Evolutionary conservation across 192 early-diverging fungal species (phyloP).

Genomic region (Coemansia sp.): DNA sequence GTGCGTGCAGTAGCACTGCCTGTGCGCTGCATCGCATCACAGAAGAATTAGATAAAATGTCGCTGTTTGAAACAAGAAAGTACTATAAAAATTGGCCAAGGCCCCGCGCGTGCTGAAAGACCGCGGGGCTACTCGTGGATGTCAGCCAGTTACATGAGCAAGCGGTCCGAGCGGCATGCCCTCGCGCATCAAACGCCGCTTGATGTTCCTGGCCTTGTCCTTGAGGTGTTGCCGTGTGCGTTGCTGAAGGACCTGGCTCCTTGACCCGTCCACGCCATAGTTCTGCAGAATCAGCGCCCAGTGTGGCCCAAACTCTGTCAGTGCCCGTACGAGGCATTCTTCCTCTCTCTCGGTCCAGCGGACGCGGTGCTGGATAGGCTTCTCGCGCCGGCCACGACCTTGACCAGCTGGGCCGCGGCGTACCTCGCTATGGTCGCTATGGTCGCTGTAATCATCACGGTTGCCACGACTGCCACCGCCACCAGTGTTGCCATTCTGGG

Average conservation of each 20-base stretch:
- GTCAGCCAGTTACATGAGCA: constrained; percentile 16
- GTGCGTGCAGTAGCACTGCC: not conserved
- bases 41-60: not conserved
- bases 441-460: not conserved
- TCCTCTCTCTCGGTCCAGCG: constrained; percentile 46
- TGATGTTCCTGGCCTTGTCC: constrained; percentile 59
- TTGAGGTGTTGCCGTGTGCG: constrained; percentile 49
- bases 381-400: not conserved
- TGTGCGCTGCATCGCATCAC: not conserved
- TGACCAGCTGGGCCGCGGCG: not conserved
- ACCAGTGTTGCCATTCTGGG: constrained; percentile 1
- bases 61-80: not conserved
- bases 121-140: not conserved
- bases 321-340: constrained; percentile 40
- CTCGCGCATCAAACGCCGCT: constrained; percentile 47
- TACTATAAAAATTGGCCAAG: not conserved
- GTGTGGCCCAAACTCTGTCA: constrained; percentile 24
- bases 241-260: constrained; percentile 27
- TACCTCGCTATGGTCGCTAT: not conserved
- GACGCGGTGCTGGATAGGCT: constrained; percentile 1
- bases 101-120: too few relatives aligned
- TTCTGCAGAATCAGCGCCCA: constrained; percentile 39
- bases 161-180: constrained; percentile 40
- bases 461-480: constrained; percentile 3
- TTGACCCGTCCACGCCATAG: constrained; percentile 31